These are phyloP conservation scores for Ramalina intermedia DNA, from an alignment of 495 filamentous ascomycete species.

Conservation along the genomic window DNA sequence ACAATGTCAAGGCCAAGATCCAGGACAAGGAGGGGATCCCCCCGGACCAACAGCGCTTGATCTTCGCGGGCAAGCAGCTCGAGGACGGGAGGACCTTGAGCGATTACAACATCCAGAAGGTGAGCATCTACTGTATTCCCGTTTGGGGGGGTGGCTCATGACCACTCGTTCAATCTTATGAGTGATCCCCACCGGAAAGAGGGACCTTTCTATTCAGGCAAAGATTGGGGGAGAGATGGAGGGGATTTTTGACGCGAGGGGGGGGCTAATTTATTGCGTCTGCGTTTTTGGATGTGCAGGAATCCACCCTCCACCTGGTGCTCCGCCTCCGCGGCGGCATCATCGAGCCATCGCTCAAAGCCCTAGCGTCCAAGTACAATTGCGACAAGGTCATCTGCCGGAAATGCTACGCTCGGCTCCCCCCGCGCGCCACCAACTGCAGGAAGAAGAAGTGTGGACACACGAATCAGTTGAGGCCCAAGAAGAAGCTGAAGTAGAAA, in stretches of 20 bases:
- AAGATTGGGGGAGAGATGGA: not conserved
- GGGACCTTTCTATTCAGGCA: not conserved
- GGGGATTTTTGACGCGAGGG: not conserved
- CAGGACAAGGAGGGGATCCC: slow-evolving; percentile 99
- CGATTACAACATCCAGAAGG: slow-evolving; percentile 99
- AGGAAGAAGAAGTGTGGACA: slow-evolving; percentile 99
- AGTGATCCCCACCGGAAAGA: not conserved
- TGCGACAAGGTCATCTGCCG: slow-evolving; percentile 99
- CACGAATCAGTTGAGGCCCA: slow-evolving; percentile 98
- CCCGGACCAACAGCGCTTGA: slow-evolving; percentile 96
- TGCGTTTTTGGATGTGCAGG: slow-evolving; percentile 33
- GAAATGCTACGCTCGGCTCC: slow-evolving; percentile 65
- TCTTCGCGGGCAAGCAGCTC: slow-evolving; percentile 99
- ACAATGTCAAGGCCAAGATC: slow-evolving; percentile 94
- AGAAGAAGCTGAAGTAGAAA: slow-evolving; percentile 99
- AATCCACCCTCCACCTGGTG: slow-evolving; percentile 97
- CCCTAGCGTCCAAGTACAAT: slow-evolving; percentile 96
- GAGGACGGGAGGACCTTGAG: slow-evolving; percentile 97
- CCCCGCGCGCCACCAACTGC: slow-evolving; percentile 98
- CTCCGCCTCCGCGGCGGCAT: slow-evolving; percentile 99
- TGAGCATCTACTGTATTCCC: slow-evolving; percentile 20
- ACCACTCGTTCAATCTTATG: not conserved
- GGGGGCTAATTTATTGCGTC: not conserved
- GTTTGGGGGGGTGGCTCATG: no score
- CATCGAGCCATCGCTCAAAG: slow-evolving; percentile 98